These are phyloP conservation scores for Leucosporidium scottii DNA, from an alignment of 768 basidiomycete genomes.

Conservation along the genomic window DNA sequence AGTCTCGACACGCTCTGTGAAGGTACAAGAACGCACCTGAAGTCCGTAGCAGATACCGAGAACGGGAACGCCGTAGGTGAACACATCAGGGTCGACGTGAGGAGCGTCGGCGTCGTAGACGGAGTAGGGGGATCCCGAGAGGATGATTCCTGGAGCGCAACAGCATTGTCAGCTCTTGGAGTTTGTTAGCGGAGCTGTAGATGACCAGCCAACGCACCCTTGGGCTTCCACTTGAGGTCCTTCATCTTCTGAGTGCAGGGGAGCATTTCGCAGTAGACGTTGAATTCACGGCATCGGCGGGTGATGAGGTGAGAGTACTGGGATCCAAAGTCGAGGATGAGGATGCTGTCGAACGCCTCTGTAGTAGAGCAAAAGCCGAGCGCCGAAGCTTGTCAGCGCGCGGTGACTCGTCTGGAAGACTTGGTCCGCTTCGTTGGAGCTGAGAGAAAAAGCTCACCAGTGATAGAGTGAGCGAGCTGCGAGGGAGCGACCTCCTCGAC, in stretches of 20 bases:
- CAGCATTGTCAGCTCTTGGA: neutral
- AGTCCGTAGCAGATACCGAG: conserved; percentile 97
- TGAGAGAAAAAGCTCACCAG: neutral
- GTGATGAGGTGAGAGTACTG: conserved; percentile 76
- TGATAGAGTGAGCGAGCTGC: conserved; percentile 23
- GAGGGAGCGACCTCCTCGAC: neutral
- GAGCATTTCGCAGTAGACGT: conserved; percentile 94
- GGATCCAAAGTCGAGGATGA: conserved; percentile 86
- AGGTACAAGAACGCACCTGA: conserved; percentile 54
- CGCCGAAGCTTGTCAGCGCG: too few relatives aligned
- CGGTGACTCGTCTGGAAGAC: too few relatives aligned
- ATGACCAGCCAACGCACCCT: conserved; percentile 53
- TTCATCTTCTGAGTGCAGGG: conserved; percentile 87
- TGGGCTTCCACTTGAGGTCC: conserved; percentile 86
- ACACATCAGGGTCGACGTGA: conserved; percentile 86
- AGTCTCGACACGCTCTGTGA: neutral
- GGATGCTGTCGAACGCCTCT: conserved; percentile 61
- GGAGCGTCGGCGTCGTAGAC: conserved; percentile 90
- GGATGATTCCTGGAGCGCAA: conserved; percentile 65
- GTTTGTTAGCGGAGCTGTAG: neutral
- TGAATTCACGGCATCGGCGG: conserved; percentile 90
- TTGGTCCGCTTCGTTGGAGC: too few relatives aligned
- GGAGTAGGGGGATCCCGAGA: conserved; percentile 96
- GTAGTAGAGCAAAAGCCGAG: too few relatives aligned
- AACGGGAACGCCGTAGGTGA: conserved; percentile 73